Evolutionary conservation across 306 rosid genomes (phyloP).

Genomic region (Inga oerstediana): DNA sequence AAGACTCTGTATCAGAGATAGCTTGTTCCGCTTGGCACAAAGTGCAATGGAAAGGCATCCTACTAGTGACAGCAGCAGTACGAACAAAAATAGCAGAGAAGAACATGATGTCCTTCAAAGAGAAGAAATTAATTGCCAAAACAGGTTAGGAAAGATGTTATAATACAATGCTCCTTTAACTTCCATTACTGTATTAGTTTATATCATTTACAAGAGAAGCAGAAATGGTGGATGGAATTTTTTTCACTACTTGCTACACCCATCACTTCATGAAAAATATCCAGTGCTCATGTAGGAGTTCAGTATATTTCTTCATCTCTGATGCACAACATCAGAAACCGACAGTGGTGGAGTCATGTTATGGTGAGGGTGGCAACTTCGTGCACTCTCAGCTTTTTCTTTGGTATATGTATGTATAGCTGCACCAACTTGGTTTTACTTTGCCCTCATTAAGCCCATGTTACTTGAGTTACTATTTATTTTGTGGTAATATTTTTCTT

Average conservation of each 20-base stretch:
- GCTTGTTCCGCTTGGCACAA: conserved; percentile 90
- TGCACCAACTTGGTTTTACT: neutral
- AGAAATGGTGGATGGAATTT: neutral
- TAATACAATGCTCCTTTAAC: neutral
- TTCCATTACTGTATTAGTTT: neutral
- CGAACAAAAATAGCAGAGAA: conserved; percentile 59
- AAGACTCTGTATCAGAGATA: conserved; percentile 82
- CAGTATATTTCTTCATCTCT: neutral
- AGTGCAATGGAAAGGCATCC: conserved; percentile 74
- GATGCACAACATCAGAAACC: neutral
- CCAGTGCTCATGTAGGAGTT: neutral
- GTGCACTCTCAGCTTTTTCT: neutral
- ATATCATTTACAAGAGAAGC: neutral
- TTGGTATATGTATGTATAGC: neutral
- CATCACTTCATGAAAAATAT: neutral
- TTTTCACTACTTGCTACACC: neutral
- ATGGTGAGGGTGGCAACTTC: neutral
- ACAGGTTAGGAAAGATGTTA: neutral
- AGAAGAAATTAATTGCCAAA: neutral
- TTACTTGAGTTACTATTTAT: neutral
- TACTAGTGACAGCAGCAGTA: conserved; percentile 61
- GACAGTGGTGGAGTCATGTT: neutral
- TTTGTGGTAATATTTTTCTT: neutral
- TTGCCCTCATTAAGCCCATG: neutral
- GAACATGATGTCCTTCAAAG: conserved; percentile 49